These are phyloP conservation scores for Kluyveromyces lactis DNA, from an alignment of 805 yeast species.

Conservation along the genomic window DNA sequence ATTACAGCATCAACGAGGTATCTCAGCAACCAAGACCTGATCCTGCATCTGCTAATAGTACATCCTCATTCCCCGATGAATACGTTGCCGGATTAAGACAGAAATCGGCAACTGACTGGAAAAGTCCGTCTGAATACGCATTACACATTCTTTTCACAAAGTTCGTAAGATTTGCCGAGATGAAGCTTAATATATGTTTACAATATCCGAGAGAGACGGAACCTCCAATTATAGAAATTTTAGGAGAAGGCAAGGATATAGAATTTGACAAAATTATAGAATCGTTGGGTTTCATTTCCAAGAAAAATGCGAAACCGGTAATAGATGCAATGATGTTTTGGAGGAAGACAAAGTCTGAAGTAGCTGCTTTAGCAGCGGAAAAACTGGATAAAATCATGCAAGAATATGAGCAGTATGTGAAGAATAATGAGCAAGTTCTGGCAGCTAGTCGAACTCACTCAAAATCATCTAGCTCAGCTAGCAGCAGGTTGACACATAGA, in stretches of 20 bases:
- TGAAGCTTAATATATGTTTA: constrained; percentile 69
- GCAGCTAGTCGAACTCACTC: constrained; percentile 20
- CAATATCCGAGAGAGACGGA: constrained; percentile 54
- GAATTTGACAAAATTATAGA: constrained; percentile 78
- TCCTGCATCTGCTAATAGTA: constrained; percentile 6
- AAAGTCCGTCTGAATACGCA: constrained; percentile 82
- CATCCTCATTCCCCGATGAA: constrained; percentile 17
- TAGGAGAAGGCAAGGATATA: constrained; percentile 82
- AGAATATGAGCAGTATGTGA: constrained; percentile 22
- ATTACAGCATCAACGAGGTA: too few species aligned
- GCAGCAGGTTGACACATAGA: constrained; percentile 34
- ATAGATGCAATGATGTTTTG: constrained; percentile 98
- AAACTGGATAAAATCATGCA: constrained; percentile 38
- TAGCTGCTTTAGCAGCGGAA: constrained; percentile 56
- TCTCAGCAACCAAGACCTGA: neutral
- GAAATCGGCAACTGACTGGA: constrained; percentile 43
- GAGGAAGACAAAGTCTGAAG: constrained; percentile 90
- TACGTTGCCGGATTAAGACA: constrained; percentile 27
- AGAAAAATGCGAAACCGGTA: constrained; percentile 86
- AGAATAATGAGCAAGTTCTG: neutral
- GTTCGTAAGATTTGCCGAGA: constrained; percentile 88
- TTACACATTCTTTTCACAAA: constrained; percentile 91
- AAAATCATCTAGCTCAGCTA: constrained; percentile 25
- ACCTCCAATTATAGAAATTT: constrained; percentile 67
- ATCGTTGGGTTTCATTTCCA: constrained; percentile 84